Percentiles rank a stretch among this genome's conserved stretches.
These are phyloP conservation scores for Mycothermus thermophilus DNA, from an alignment of 495 filamentous ascomycete species.

Conservation along the genomic window DNA sequence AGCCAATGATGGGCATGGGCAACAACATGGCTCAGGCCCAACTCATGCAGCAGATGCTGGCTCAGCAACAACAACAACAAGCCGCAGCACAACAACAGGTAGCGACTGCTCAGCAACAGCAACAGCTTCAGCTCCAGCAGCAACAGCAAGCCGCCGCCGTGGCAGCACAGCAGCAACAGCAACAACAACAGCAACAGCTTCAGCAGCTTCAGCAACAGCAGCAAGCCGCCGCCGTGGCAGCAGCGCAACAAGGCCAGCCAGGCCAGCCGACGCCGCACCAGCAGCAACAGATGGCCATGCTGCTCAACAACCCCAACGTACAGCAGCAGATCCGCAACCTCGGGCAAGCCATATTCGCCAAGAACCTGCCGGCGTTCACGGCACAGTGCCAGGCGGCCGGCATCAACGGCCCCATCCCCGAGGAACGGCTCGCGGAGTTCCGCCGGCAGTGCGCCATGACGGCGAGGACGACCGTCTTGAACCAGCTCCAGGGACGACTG, in stretches of 20 bases:
- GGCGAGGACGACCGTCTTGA: constrained; percentile 13
- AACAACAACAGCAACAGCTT: constrained; percentile 14
- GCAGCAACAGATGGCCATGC: constrained; percentile 10
- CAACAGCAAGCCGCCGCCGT: constrained; percentile 22
- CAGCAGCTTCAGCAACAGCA: constrained; percentile 24
- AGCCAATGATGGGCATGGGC: constrained; percentile 19
- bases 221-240: background rate
- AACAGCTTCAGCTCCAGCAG: constrained; percentile 25
- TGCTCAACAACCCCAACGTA: constrained; percentile 2
- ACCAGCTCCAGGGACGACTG: constrained; percentile 5
- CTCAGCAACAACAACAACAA: constrained; percentile 23
- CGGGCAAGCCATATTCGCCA: constrained; percentile 30
- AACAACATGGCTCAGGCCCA: constrained; percentile 25
- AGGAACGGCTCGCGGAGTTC: constrained; percentile 19
- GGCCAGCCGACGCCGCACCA: background rate
- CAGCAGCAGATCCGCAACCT: constrained; percentile 17
- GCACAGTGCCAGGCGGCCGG: constrained; percentile 21
- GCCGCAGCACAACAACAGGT: constrained; percentile 11
- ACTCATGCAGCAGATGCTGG: constrained; percentile 27
- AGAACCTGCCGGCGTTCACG: constrained; percentile 33
- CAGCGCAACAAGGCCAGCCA: background rate
- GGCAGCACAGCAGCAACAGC: constrained; percentile 27
- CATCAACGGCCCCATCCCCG: constrained; percentile 23
- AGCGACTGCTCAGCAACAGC: constrained; percentile 16
- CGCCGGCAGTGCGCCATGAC: constrained; percentile 12